Percentiles rank a stretch among this genome's conserved stretches.
Evolutionary conservation across 2,329 filamentous ascomycete genomes (phyloP).

Genomic region (Kalmusia sp.): DNA sequence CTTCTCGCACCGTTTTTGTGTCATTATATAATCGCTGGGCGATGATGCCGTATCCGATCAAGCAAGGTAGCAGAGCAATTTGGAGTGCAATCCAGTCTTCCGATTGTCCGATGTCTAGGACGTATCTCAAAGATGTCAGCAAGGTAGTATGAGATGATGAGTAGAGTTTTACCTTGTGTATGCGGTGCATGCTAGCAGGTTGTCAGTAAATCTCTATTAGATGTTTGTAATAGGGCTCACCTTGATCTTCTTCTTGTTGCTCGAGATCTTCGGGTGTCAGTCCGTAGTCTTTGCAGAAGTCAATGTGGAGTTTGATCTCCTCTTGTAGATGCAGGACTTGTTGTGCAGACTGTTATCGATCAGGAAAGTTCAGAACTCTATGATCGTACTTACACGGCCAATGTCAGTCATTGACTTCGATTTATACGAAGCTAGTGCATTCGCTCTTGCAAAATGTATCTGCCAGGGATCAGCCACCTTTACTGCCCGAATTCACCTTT

Average conservation of each 20-base stretch:
- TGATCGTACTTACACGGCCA: constrained; percentile 60
- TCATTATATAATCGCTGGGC: constrained; percentile 74
- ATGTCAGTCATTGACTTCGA: constrained; percentile 76
- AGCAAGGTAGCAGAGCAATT: constrained; percentile 82
- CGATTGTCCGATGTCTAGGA: constrained; percentile 86
- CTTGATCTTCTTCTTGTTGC: constrained; percentile 74
- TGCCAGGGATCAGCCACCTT: constrained; percentile 45
- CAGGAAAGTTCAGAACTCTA: neutral
- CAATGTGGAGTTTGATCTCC: constrained; percentile 82
- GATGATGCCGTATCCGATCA: constrained; percentile 87
- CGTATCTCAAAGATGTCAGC: constrained; percentile 62
- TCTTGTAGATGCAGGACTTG: constrained; percentile 79
- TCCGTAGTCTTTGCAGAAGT: constrained; percentile 83
- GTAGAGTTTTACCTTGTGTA: constrained; percentile 64
- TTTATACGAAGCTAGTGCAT: constrained; percentile 86
- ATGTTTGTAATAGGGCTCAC: constrained; percentile 48
- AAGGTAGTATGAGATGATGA: neutral
- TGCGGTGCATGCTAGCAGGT: constrained; percentile 70
- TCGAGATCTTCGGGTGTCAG: constrained; percentile 77
- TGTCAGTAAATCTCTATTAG: constrained; percentile 3
- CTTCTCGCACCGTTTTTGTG: constrained; percentile 64
- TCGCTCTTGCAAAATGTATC: constrained; percentile 87
- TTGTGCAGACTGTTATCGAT: constrained; percentile 62
- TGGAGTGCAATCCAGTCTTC: constrained; percentile 90
- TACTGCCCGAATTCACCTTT: neutral